These are phyloP conservation scores for Blastomyces emzantsi DNA, from an alignment of 2,329 filamentous ascomycete species.

Conservation along the genomic window DNA sequence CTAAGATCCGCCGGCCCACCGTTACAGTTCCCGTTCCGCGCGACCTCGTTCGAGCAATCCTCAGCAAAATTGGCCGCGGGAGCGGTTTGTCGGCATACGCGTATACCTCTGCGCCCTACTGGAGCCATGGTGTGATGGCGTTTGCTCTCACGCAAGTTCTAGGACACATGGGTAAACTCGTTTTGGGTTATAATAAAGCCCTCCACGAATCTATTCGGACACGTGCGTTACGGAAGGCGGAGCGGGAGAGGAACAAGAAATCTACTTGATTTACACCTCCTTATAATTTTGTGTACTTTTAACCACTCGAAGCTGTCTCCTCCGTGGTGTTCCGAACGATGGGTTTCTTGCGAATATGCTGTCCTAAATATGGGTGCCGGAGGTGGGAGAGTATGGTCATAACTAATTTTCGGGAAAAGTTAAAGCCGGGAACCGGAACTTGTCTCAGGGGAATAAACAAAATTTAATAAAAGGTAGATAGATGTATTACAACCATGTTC, in stretches of 20 bases:
- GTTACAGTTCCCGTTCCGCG: constrained; percentile 71
- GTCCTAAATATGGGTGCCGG: neutral
- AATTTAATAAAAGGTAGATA: too few relatives aligned
- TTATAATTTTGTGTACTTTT: too few relatives aligned
- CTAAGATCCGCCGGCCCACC: constrained; percentile 77
- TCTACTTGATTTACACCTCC: constrained; percentile 13
- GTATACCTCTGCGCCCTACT: constrained; percentile 84
- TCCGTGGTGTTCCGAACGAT: neutral
- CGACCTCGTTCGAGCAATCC: constrained; percentile 66
- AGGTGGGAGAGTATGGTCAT: neutral
- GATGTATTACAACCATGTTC: neutral
- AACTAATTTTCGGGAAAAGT: neutral
- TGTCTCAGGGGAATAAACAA: neutral
- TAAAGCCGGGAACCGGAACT: neutral
- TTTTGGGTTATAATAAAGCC: constrained; percentile 52
- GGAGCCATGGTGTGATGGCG: constrained; percentile 82
- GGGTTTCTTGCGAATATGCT: neutral
- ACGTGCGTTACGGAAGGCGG: constrained; percentile 73
- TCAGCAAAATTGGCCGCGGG: constrained; percentile 70
- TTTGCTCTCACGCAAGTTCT: constrained; percentile 61
- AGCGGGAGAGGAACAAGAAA: constrained; percentile 60
- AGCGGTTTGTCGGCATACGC: constrained; percentile 70
- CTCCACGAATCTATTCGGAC: constrained; percentile 80
- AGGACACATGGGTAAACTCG: constrained; percentile 48
- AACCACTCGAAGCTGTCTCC: neutral